A percentile compares a stretch with the other conserved stretches of the same genome.
Evolutionary conservation across 2,329 filamentous ascomycete species (phyloP).

Genomic region (Claviceps sp.): DNA sequence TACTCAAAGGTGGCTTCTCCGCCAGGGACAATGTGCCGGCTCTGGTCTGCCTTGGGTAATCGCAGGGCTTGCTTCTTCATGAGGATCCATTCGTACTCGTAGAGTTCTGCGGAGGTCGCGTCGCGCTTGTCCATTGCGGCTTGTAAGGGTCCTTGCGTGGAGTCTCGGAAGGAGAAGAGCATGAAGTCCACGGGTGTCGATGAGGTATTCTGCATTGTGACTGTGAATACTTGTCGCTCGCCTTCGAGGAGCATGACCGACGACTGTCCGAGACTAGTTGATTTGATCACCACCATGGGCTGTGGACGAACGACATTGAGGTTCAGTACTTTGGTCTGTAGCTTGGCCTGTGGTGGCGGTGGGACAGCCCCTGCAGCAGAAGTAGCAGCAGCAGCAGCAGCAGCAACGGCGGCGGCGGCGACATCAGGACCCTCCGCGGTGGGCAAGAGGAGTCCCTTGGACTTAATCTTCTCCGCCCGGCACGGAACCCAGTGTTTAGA

Average conservation of each 20-base stretch:
- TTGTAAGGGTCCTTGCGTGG: conserved; percentile 65
- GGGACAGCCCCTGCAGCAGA: too few relatives aligned
- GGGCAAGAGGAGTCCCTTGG: conserved; percentile 42
- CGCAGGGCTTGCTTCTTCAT: conserved; percentile 59
- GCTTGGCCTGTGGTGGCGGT: conserved; percentile 22
- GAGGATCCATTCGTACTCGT: conserved; percentile 74
- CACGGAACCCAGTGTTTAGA: conserved; percentile 60
- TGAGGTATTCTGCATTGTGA: conserved; percentile 71
- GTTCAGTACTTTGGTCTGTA: conserved; percentile 38
- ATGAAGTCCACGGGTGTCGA: conserved; percentile 68
- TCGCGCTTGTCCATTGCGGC: conserved; percentile 63
- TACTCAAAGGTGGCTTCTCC: conserved; percentile 61
- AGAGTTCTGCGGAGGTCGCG: conserved; percentile 62
- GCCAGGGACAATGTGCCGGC: conserved; percentile 51
- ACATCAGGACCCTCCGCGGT: conserved; percentile 35
- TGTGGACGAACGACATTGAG: conserved; percentile 70
- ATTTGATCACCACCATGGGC: conserved; percentile 62
- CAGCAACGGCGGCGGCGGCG: too few relatives aligned
- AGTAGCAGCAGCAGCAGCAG: too few relatives aligned
- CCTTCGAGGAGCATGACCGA: conserved; percentile 90
- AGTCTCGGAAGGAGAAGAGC: conserved; percentile 81
- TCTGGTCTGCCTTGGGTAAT: conserved; percentile 36
- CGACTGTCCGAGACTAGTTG: conserved; percentile 66
- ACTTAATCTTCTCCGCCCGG: conserved; percentile 61
- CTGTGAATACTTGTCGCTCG: conserved; percentile 61